These are phyloP conservation scores for Isochrysis galbana DNA, from an alignment of 78 protist species.

Conservation along the genomic window DNA sequence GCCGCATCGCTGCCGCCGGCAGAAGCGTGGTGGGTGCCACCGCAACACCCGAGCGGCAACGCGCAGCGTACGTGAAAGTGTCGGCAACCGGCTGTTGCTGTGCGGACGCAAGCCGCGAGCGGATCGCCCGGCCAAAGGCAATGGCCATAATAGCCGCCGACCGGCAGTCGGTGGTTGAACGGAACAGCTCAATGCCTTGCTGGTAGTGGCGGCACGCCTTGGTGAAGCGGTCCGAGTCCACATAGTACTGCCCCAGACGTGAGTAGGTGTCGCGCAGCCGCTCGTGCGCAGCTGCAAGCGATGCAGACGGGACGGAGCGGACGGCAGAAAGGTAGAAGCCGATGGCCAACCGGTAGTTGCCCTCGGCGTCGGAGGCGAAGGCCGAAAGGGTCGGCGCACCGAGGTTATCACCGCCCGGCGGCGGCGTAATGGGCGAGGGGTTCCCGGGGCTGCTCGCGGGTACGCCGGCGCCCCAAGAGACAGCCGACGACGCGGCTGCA, in stretches of 20 bases:
- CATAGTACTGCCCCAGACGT: background rate
- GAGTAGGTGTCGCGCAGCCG: background rate
- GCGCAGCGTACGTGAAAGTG: background rate
- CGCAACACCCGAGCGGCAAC: background rate
- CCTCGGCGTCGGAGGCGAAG: background rate
- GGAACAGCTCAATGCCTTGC: background rate
- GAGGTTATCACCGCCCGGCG: background rate
- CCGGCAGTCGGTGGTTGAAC: background rate
- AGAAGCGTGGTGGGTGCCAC: background rate
- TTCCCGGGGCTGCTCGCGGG: background rate
- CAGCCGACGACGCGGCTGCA: no score
- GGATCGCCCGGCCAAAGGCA: background rate
- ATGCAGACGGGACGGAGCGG: background rate
- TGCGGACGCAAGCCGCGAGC: background rate
- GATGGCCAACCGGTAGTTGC: background rate
- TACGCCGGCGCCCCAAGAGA: no score
- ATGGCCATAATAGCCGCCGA: background rate
- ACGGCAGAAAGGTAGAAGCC: background rate
- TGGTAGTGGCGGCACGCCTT: conserved; percentile 13
- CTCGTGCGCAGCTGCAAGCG: background rate
- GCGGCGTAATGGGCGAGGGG: background rate
- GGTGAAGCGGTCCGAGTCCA: background rate
- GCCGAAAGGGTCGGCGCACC: background rate
- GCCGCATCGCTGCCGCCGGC: background rate
- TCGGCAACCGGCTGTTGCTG: background rate